These are phyloP conservation scores for Auriscalpium vulgare DNA, from an alignment of 768 basidiomycete genomes.

Conservation along the genomic window DNA sequence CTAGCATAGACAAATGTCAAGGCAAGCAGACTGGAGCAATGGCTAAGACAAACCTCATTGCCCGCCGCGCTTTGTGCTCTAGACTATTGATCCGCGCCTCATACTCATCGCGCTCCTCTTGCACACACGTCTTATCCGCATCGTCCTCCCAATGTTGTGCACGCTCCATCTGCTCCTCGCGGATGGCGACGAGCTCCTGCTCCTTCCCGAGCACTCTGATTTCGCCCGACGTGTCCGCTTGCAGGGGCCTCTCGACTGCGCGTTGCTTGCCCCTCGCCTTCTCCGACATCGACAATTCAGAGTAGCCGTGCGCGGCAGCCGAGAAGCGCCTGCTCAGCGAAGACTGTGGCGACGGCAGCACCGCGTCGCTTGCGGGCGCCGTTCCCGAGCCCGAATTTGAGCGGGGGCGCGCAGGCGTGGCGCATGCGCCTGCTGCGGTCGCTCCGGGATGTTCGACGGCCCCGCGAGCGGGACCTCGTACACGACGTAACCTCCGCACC, in stretches of 20 bases:
- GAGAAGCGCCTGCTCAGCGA: slow-evolving; percentile 22
- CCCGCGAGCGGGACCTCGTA: slow-evolving; percentile 2
- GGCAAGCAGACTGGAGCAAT: too few relatives aligned
- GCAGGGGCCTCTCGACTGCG: slow-evolving; percentile 3
- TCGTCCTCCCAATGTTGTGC: slow-evolving; percentile 35
- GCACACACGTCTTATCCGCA: slow-evolving; percentile 23
- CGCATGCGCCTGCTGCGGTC: background rate
- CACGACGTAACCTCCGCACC: slow-evolving; percentile 1
- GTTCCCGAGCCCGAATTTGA: too few relatives aligned
- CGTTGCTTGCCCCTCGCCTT: background rate
- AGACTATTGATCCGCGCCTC: slow-evolving; percentile 56
- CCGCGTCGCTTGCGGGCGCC: slow-evolving; percentile 13
- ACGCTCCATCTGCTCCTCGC: slow-evolving; percentile 41
- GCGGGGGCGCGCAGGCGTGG: background rate
- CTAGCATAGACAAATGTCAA: background rate
- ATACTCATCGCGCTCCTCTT: slow-evolving; percentile 43
- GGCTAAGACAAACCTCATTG: slow-evolving; percentile 37
- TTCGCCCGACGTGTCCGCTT: slow-evolving; percentile 35
- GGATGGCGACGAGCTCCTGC: slow-evolving; percentile 49
- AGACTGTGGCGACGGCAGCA: slow-evolving; percentile 36
- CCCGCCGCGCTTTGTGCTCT: slow-evolving; percentile 54
- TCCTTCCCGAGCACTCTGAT: slow-evolving; percentile 51
- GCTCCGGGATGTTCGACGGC: slow-evolving; percentile 5
- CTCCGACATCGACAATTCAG: background rate
- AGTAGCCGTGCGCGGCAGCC: background rate